Evolutionary conservation across 768 basidiomycete genomes (phyloP).

Genomic region (Russula abietina): DNA sequence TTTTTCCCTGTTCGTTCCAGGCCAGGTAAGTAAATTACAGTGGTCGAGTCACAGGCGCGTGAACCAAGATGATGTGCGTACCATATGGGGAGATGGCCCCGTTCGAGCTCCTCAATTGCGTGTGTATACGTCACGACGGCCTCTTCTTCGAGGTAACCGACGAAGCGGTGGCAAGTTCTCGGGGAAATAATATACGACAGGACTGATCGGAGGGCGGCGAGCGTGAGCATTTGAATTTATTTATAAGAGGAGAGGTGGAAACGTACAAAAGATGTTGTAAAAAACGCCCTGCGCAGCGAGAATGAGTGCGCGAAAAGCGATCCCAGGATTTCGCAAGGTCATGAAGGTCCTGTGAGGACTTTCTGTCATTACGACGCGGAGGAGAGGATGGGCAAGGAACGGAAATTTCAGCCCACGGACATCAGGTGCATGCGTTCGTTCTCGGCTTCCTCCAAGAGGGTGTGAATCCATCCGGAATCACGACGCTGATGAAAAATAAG

Average conservation of each 20-base stretch:
- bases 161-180: conserved; percentile 80
- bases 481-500: conserved; percentile 34
- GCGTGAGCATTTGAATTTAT: background rate
- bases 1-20: conserved; percentile 43
- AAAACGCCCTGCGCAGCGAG: conserved; percentile 91
- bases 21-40: background rate
- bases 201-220: conserved; percentile 38
- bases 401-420: conserved; percentile 35
- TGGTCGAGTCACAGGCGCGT: background rate
- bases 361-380: conserved; percentile 4
- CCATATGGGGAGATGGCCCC: conserved; percentile 79
- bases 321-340: conserved; percentile 76
- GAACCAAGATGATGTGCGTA: conserved; percentile 28
- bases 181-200: conserved; percentile 74
- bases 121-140: conserved; percentile 88
- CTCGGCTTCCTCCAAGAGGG: conserved; percentile 88
- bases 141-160: conserved; percentile 90
- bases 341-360: conserved; percentile 74
- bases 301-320: conserved; percentile 75
- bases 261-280: conserved; percentile 80
- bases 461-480: conserved; percentile 81
- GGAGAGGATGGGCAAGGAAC: background rate
- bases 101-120: conserved; percentile 78
- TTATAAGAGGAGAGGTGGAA: background rate
- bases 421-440: conserved; percentile 97